Percentiles rank a stretch among this genome's conserved stretches.
Evolutionary conservation across 2,329 filamentous ascomycete species (phyloP).

Genomic region (Hypoxylon sp.): DNA sequence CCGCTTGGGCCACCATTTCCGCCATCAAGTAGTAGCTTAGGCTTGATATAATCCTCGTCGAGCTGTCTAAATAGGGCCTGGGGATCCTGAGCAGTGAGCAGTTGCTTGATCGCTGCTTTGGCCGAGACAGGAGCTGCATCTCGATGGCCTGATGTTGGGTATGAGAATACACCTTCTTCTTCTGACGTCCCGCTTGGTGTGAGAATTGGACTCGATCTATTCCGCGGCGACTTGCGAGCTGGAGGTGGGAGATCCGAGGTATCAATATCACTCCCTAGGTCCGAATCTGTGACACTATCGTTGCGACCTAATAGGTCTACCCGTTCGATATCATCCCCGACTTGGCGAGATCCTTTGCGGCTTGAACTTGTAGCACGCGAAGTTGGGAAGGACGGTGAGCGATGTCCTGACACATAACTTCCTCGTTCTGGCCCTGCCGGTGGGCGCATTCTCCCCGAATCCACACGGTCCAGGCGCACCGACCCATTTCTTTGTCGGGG

Average conservation of each 20-base stretch:
- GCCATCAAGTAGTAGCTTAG: conserved; percentile 86
- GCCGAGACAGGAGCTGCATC: conserved; percentile 72
- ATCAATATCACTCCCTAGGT: conserved; percentile 75
- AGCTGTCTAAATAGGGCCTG: conserved; percentile 91
- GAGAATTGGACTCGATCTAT: conserved; percentile 59
- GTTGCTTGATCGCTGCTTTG: conserved; percentile 81
- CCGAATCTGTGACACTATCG: conserved; percentile 67
- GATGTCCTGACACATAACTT: conserved; percentile 69
- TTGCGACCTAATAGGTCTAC: conserved; percentile 68
- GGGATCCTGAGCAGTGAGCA: conserved; percentile 89
- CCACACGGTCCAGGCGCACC: conserved; percentile 70
- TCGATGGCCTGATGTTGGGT: conserved; percentile 55
- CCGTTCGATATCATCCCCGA: conserved; percentile 66
- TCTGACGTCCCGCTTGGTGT: conserved; percentile 50
- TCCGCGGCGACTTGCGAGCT: conserved; percentile 62
- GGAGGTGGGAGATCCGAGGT: conserved; percentile 76
- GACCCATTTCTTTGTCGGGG: conserved; percentile 75
- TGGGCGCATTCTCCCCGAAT: conserved; percentile 50
- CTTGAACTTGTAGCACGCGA: conserved; percentile 64
- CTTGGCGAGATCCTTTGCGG: conserved; percentile 65
- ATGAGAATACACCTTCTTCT: conserved; percentile 55
- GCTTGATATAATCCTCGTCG: conserved; percentile 97
- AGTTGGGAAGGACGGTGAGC: conserved; percentile 62
- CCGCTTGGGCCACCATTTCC: conserved; percentile 53
- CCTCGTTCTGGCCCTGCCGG: conserved; percentile 54